phyloP scores from a whole-genome alignment of 2,329 filamentous ascomycete species.

The Aureobasidium sp. region DNA sequence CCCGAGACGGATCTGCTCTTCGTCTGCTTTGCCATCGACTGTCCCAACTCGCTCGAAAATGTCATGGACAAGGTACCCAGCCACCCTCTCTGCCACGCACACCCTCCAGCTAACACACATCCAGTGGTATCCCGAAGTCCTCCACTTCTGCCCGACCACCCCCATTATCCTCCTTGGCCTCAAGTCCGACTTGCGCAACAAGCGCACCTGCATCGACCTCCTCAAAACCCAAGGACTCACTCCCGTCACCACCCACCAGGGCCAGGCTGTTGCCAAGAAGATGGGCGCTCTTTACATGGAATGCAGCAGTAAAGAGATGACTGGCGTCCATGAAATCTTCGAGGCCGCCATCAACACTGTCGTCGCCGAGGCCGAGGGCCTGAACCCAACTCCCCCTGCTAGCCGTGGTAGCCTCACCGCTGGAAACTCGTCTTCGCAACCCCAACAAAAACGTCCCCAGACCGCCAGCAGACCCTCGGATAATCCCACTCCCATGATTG shows the following conservation, averaged over 20 bases:
- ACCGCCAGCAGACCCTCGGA: conserved; percentile 26
- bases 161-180: conserved; percentile 92
- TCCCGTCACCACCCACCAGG: conserved; percentile 87
- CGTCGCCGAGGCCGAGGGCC: conserved; percentile 59
- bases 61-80: conserved; percentile 87
- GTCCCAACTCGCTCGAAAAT: conserved; percentile 95
- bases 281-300: conserved; percentile 97
- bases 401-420: conserved; percentile 35
- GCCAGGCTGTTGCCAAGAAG: conserved; percentile 76
- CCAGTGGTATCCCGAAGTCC: conserved; percentile 97
- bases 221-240: conserved; percentile 97
- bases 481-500: conserved; percentile 22
- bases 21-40: conserved; percentile 98
- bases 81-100: conserved; percentile 19
- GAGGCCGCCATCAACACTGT: conserved; percentile 84
- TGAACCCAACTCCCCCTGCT: conserved; percentile 22
- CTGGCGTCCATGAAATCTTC: conserved; percentile 93
- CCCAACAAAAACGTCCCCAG: conserved; percentile 28
- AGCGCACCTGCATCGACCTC: conserved; percentile 95
- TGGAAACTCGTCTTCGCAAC: conserved; percentile 29
- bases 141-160: conserved; percentile 97
- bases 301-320: conserved; percentile 97
- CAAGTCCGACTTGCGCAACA: conserved; percentile 92
- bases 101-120: background rate
- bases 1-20: conserved; percentile 97